Evolutionary conservation across 495 filamentous ascomycete species (phyloP).

Genomic region (Clavariopsis aquatica): DNA sequence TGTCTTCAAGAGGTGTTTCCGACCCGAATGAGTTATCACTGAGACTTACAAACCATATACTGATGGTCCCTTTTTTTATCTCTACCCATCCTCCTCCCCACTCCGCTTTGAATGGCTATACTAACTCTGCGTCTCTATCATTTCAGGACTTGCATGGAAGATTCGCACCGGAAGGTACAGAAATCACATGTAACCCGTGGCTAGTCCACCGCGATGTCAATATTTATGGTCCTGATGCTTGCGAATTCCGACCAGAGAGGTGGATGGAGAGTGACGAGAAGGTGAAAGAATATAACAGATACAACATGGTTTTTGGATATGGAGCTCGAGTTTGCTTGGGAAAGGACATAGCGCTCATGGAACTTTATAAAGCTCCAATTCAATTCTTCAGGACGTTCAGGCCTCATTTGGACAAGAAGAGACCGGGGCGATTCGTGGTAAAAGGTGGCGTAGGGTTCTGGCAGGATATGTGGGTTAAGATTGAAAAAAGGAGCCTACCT

Average conservation of each 20-base stretch:
- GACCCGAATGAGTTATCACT: too few species aligned
- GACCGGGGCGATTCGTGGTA: conserved; percentile 47
- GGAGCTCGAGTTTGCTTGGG: conserved; percentile 58
- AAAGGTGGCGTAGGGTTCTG: conserved; percentile 55
- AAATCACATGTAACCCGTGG: conserved; percentile 59
- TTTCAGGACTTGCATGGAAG: conserved; percentile 56
- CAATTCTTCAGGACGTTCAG: conserved; percentile 42
- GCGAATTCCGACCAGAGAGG: conserved; percentile 46
- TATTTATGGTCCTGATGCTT: conserved; percentile 55
- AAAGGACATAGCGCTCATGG: conserved; percentile 57
- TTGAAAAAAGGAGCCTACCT: conserved; percentile 2
- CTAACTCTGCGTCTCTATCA: too few species aligned
- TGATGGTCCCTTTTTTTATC: too few species aligned
- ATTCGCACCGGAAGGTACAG: conserved; percentile 59
- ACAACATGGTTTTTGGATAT: conserved; percentile 57
- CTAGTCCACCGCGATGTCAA: conserved; percentile 54
- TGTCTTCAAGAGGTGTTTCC: too few species aligned
- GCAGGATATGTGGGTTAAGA: conserved; percentile 36
- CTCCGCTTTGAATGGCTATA: too few species aligned
- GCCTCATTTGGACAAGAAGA: conserved; percentile 42
- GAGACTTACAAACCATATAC: too few species aligned
- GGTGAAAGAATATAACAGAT: conserved; percentile 53
- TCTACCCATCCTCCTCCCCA: too few species aligned
- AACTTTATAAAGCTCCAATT: conserved; percentile 53
- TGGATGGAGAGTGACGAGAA: conserved; percentile 49